Evolutionary conservation across 371 early-diverging fungal species (phyloP), one percentile per base, ranked within the genome.

Genomic region (Choanephora cucurbitarum): DNA sequence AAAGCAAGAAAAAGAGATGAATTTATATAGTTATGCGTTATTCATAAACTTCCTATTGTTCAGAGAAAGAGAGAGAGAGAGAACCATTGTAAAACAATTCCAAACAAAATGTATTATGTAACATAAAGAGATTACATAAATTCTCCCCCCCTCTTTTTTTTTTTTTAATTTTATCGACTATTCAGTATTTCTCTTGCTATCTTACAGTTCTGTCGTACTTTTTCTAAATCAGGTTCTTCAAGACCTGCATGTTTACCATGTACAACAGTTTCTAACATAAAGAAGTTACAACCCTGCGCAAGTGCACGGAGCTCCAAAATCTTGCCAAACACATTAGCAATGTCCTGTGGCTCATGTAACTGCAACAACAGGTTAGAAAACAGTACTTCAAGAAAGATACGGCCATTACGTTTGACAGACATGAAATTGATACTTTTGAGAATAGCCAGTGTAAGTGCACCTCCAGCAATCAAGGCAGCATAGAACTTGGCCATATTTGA

Each of bases 391-490:
- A 90, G 75, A 65, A 90, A 90, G 13, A 88, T 59, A 8, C 82
- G 75, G 14, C 80, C 84, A 46, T 84, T 80, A 19, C 66, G 62
- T 28, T 79, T 75, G 11, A 90, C 68, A 41, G 83, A 80, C 55
- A 90, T 87, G 58, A 91, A 91, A 23, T 88, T 88, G 37, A 89
- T 79, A 28, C 87, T 86, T 69, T 90, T 88, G 37, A 92, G 77
- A 23, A 88, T 70, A 33, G 77, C 77, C 55, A 90, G 62, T 17
- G 87, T 82, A 32, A 92, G 72, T 3, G 80, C 75, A 17, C 82
- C 78, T 24, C 79, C 75, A 18, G 78, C 80, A 44, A 90, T 66
- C 24, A 92, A 70, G 52, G 75, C 77, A 8, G 82, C 87, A 68
- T 88, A 92, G 58, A 91, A 79, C 69, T 86, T 90, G 59, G 87